Conservation (phyloP, 176 grass and related monocot genomes). For the Musa schizocarpa region DNA sequence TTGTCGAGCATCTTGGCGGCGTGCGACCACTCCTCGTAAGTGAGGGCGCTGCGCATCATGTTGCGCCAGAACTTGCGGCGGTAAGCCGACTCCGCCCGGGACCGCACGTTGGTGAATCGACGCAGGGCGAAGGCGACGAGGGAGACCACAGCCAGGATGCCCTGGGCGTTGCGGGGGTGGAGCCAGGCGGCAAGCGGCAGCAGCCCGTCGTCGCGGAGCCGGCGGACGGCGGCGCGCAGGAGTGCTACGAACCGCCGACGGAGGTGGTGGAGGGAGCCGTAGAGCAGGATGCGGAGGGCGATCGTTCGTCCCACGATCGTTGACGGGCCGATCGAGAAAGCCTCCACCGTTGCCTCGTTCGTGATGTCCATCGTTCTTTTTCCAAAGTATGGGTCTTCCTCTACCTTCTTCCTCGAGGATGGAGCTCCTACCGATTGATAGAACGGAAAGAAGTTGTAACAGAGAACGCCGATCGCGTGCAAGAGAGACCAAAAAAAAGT, state of each 20-base stretch:
- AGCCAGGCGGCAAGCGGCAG: conserved; percentile 2
- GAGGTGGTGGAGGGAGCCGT: conserved; percentile 9
- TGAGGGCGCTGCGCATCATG: conserved; percentile 82
- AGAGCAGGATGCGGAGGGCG: conserved; percentile 21
- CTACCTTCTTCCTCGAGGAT: background rate
- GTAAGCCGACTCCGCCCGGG: conserved; percentile 67
- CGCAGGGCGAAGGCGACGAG: conserved; percentile 35
- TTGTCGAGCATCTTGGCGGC: conserved; percentile 78
- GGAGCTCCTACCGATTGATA: background rate
- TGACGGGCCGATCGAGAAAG: conserved; percentile 12
- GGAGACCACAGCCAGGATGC: conserved; percentile 18
- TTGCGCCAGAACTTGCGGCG: conserved; percentile 94
- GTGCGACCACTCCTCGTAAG: conserved; percentile 97
- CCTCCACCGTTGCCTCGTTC: conserved; percentile 1
- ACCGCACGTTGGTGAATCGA: conserved; percentile 32
- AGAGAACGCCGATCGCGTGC: too few species aligned
- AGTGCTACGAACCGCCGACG: background rate
- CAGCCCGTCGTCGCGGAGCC: background rate
- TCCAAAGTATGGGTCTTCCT: background rate
- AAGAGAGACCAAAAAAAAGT: too few species aligned
- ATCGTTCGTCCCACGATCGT: conserved; percentile 18
- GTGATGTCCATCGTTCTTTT: conserved; percentile 16
- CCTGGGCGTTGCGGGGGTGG: conserved; percentile 14
- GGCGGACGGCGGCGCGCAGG: background rate
- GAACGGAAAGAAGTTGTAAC: background rate